Percentiles rank a stretch among this genome's conserved stretches.
Conservation (phyloP, 2,329 filamentous ascomycete species). For the Cordyceps pruinosa region DNA sequence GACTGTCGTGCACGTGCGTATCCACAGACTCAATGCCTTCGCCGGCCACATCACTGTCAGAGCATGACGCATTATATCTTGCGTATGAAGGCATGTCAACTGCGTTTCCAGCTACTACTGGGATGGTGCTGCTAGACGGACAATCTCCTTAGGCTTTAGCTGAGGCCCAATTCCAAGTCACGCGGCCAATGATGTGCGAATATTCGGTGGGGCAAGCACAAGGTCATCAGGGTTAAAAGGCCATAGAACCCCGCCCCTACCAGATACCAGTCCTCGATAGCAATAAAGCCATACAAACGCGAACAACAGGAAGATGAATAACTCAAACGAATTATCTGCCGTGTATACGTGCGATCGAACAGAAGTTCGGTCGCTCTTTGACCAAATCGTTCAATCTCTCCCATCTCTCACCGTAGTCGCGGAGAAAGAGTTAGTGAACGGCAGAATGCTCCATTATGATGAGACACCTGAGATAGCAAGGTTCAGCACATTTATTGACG, state of each 20-base stretch:
- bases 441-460: too few species aligned
- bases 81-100: neutral
- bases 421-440: neutral
- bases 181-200: too few species aligned
- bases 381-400: neutral
- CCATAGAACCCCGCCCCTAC: too few species aligned
- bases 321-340: neutral
- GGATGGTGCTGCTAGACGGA: too few species aligned
- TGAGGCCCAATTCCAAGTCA: too few species aligned
- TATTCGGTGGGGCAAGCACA: too few species aligned
- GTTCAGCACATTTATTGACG: too few species aligned
- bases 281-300: neutral
- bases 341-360: neutral
- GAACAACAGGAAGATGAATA: neutral
- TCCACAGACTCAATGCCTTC: conserved; percentile 2
- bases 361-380: neutral
- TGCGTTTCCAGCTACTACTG: too few species aligned
- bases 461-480: too few species aligned
- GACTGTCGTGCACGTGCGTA: neutral
- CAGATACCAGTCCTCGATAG: too few species aligned
- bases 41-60: neutral
- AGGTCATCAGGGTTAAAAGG: too few species aligned
- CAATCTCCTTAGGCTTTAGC: too few species aligned
- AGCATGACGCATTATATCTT: neutral
- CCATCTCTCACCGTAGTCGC: neutral